These are phyloP conservation scores for Bjerkandera adusta DNA, from an alignment of 1,284 basidiomycete genomes.

Conservation along the genomic window DNA sequence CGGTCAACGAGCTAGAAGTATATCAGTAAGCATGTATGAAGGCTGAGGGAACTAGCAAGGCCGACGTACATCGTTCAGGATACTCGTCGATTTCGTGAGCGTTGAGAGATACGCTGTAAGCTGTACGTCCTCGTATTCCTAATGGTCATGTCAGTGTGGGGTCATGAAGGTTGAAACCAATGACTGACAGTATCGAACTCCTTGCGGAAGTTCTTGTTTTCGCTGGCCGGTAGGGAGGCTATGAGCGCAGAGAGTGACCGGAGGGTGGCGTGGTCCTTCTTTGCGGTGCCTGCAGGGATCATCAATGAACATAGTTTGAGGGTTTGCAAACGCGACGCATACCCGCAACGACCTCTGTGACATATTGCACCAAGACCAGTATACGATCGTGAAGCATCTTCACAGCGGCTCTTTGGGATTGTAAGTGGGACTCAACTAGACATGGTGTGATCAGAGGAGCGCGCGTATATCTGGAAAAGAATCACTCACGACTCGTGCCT, in stretches of 20 bases:
- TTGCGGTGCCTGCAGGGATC: conserved; percentile 51
- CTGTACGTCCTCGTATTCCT: conserved; percentile 97
- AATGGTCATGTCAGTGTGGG: neutral
- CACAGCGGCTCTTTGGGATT: conserved; percentile 91
- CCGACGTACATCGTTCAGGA: conserved; percentile 87
- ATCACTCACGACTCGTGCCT: conserved; percentile 68
- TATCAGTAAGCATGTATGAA: neutral
- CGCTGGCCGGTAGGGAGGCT: conserved; percentile 83
- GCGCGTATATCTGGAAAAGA: neutral
- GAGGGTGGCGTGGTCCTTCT: conserved; percentile 76
- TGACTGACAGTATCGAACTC: conserved; percentile 80
- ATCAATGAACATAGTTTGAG: neutral
- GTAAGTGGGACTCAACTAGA: conserved; percentile 85
- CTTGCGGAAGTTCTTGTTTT: conserved; percentile 73
- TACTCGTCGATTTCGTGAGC: conserved; percentile 85
- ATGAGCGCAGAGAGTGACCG: conserved; percentile 85
- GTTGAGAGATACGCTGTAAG: conserved; percentile 87
- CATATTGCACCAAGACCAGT: conserved; percentile 78
- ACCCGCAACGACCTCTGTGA: conserved; percentile 75
- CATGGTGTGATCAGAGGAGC: neutral
- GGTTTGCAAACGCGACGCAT: conserved; percentile 19
- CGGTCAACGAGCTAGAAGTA: conserved; percentile 38
- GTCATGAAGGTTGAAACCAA: neutral
- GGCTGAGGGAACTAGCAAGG: neutral
- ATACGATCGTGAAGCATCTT: conserved; percentile 96